Evolutionary conservation across 371 early-diverging fungal species (phyloP).

Genomic region (Rhizopus microsporus): DNA sequence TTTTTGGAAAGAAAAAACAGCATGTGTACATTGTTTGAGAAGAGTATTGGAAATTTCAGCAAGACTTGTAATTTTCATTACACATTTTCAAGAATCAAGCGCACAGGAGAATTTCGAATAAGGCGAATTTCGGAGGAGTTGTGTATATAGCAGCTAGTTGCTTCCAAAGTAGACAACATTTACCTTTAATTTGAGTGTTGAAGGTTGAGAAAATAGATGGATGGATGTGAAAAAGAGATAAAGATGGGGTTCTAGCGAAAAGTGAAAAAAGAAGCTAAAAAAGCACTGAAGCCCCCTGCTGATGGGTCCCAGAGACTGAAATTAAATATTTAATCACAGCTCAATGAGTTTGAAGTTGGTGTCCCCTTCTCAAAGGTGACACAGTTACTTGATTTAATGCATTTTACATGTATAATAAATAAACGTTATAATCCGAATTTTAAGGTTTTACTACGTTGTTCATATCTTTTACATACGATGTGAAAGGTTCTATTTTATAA

Average conservation of each 20-base stretch:
- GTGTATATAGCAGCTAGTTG: conserved; percentile 14
- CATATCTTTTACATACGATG: too few relatives aligned
- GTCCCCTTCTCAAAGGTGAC: too few relatives aligned
- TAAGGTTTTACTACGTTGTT: too few relatives aligned
- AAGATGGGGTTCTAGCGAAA: background rate
- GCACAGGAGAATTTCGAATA: background rate
- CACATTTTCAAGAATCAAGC: background rate
- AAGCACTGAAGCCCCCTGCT: conserved; percentile 2
- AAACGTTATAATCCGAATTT: too few relatives aligned
- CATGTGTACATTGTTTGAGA: background rate
- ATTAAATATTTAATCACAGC: too few relatives aligned
- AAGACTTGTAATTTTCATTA: too few relatives aligned
- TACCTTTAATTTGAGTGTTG: conserved; percentile 17
- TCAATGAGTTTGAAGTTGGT: too few relatives aligned
- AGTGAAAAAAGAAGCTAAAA: conserved; percentile 3
- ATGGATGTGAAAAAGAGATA: background rate
- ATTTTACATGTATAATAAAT: too few relatives aligned
- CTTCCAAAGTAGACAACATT: conserved; percentile 23
- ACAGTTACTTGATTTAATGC: too few relatives aligned
- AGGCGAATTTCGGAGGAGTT: conserved; percentile 7
- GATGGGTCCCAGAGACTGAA: background rate
- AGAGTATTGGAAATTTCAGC: background rate
- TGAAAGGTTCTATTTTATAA: too few relatives aligned
- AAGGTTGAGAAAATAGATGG: conserved; percentile 6
- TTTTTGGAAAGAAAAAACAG: background rate